A percentile compares a stretch with the other conserved stretches of the same genome.
phyloP scores from a whole-genome alignment of 306 rosid species.

The Ormosia emarginata region DNA sequence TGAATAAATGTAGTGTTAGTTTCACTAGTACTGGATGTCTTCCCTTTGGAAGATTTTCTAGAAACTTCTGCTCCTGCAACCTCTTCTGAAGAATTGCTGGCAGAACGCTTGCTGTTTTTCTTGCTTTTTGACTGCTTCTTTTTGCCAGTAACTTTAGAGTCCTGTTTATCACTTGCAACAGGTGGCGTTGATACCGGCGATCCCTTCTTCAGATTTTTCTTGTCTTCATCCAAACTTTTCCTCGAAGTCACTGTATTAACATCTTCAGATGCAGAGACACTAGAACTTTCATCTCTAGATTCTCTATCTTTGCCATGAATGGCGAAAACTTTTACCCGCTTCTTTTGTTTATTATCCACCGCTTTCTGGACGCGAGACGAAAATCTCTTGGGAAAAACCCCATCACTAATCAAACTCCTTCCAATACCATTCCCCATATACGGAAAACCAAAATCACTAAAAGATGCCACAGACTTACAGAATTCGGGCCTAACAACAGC shows the following conservation, averaged over 20 bases:
- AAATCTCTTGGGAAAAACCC: constrained; percentile 41
- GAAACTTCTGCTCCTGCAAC: constrained; percentile 31
- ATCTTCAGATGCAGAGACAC: constrained; percentile 28
- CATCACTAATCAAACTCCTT: constrained; percentile 22
- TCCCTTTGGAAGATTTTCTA: constrained; percentile 36
- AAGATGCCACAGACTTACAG: constrained; percentile 22
- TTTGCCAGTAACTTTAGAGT: constrained; percentile 31
- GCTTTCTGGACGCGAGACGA: constrained; percentile 35
- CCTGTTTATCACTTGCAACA: constrained; percentile 14
- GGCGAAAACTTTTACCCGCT: constrained; percentile 31
- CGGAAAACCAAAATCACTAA: constrained; percentile 15
- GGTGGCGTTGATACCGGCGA: constrained; percentile 4
- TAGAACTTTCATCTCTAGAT: background rate
- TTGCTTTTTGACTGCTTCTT: constrained; percentile 38
- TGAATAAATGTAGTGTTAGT: constrained; percentile 50
- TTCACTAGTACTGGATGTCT: constrained; percentile 25
- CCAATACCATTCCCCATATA: constrained; percentile 21
- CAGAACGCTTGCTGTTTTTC: constrained; percentile 39
- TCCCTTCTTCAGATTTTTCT: constrained; percentile 10
- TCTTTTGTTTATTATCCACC: constrained; percentile 27
- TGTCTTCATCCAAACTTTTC: constrained; percentile 21
- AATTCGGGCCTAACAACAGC: constrained; percentile 10
- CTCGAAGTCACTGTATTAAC: constrained; percentile 20
- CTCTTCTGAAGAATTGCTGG: constrained; percentile 16
- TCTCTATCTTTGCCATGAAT: constrained; percentile 24